Evolutionary conservation across 2,329 filamentous ascomycete species (phyloP).

Genomic region (Dothidotthia symphoricarpi): DNA sequence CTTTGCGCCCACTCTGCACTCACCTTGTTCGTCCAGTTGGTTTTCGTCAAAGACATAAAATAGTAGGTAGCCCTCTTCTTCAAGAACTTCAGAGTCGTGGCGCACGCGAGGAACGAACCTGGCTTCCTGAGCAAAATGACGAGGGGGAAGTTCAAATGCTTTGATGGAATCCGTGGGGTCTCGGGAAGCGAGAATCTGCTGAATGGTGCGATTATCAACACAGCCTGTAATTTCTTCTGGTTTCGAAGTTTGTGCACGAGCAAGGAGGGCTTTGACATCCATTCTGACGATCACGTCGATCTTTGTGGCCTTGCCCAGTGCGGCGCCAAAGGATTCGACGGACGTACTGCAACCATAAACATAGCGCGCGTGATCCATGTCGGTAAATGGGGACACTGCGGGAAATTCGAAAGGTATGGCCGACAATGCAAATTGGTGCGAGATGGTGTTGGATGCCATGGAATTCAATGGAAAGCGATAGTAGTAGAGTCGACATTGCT

Average conservation of each 20-base stretch:
- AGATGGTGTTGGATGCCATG: conserved; percentile 46
- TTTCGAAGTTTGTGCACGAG: conserved; percentile 48
- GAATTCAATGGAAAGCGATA: conserved; percentile 58
- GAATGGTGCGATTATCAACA: conserved; percentile 58
- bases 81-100: conserved; percentile 27
- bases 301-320: conserved; percentile 63
- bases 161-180: conserved; percentile 55
- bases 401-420: conserved; percentile 69
- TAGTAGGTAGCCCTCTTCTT: conserved; percentile 67
- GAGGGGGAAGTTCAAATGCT: conserved; percentile 60
- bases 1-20: conserved; percentile 42
- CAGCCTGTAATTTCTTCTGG: conserved; percentile 58
- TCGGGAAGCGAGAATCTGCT: conserved; percentile 51
- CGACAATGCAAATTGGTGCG: conserved; percentile 63
- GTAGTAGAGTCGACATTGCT: conserved; percentile 69
- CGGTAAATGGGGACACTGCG: conserved; percentile 53
- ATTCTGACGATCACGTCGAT: conserved; percentile 66
- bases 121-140: conserved; percentile 66
- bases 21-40: conserved; percentile 56
- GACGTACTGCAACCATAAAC: conserved; percentile 67
- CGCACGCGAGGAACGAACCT: conserved; percentile 56
- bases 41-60: conserved; percentile 70
- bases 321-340: conserved; percentile 57
- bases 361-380: conserved; percentile 60
- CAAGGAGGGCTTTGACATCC: conserved; percentile 56